Percentiles rank a stretch among this genome's conserved stretches.
Evolutionary conservation across 169 alveolate genomes (phyloP).

Genomic region (Eimeria brunetti): DNA sequence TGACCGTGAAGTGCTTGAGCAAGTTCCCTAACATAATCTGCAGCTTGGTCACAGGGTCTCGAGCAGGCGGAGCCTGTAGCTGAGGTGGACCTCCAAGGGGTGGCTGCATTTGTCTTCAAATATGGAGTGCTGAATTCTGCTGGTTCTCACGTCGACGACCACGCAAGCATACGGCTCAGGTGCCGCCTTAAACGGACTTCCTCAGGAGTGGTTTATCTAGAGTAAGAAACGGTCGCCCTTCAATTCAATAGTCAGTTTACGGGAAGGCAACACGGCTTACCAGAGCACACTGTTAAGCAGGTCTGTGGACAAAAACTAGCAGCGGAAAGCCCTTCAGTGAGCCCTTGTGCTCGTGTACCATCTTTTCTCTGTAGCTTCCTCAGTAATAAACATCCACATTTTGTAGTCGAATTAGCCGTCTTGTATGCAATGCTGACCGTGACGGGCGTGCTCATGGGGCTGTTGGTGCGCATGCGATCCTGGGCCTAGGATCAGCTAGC

Average conservation of each 20-base stretch:
- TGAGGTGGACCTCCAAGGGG: constrained; percentile 44
- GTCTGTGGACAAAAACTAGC: neutral
- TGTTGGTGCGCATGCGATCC: neutral
- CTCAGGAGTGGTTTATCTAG: neutral
- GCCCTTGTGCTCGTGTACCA: neutral
- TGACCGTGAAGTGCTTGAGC: constrained; percentile 70
- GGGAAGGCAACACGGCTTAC: neutral
- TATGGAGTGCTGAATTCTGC: neutral
- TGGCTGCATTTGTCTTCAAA: constrained; percentile 51
- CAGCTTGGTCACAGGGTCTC: constrained; percentile 65
- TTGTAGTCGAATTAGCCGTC: neutral
- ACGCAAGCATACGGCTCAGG: neutral
- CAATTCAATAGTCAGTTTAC: neutral
- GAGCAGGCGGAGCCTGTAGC: constrained; percentile 74
- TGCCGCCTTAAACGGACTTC: neutral
- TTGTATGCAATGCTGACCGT: neutral
- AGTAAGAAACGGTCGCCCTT: neutral
- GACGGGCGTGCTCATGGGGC: neutral
- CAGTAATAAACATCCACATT: neutral
- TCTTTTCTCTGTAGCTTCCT: neutral
- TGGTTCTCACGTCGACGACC: neutral
- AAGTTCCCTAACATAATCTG: constrained; percentile 57
- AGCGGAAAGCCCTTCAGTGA: neutral
- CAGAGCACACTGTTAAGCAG: neutral
- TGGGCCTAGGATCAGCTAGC: neutral